Conservation (phyloP, 495 filamentous ascomycete species). For the Thermochaetoides thermophila region DNA sequence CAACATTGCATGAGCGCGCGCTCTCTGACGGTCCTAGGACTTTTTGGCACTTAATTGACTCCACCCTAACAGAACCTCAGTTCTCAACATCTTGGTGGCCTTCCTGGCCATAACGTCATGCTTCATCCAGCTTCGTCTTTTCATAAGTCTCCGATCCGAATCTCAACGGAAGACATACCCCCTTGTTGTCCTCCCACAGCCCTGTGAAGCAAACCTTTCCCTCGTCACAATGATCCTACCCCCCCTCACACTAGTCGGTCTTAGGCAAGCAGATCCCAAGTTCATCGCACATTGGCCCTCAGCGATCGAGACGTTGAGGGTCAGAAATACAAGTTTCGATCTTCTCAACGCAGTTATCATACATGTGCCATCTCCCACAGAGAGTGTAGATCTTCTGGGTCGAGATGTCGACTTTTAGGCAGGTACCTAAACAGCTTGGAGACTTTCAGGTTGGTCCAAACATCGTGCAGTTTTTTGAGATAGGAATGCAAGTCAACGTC, state of each 20-base stretch:
- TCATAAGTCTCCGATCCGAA: constrained; percentile 8
- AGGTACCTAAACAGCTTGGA: constrained; percentile 7
- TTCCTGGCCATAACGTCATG: not conserved
- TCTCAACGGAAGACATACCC: constrained; percentile 8
- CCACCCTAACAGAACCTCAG: not conserved
- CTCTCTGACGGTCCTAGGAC: too few species aligned
- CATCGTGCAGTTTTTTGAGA: too few species aligned
- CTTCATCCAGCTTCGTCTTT: constrained; percentile 8
- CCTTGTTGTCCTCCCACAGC: too few species aligned
- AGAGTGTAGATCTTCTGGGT: constrained; percentile 6
- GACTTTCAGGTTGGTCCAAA: too few species aligned
- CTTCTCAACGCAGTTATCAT: constrained; percentile 9
- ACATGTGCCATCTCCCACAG: constrained; percentile 7
- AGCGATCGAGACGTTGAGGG: constrained; percentile 1
- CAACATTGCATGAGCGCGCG: too few species aligned
- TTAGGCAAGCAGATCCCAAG: constrained; percentile 6
- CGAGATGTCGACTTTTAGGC: constrained; percentile 5
- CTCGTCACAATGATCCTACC: constrained; percentile 1
- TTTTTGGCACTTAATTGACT: too few species aligned
- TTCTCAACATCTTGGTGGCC: too few species aligned
- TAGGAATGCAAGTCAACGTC: too few species aligned
- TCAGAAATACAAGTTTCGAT: constrained; percentile 6
- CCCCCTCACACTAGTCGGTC: constrained; percentile 4
- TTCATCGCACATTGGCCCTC: constrained; percentile 9
- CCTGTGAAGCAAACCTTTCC: constrained; percentile 7